These are phyloP conservation scores for Rubus parviflorus DNA, from an alignment of 306 rosid genomes.

Conservation along the genomic window DNA sequence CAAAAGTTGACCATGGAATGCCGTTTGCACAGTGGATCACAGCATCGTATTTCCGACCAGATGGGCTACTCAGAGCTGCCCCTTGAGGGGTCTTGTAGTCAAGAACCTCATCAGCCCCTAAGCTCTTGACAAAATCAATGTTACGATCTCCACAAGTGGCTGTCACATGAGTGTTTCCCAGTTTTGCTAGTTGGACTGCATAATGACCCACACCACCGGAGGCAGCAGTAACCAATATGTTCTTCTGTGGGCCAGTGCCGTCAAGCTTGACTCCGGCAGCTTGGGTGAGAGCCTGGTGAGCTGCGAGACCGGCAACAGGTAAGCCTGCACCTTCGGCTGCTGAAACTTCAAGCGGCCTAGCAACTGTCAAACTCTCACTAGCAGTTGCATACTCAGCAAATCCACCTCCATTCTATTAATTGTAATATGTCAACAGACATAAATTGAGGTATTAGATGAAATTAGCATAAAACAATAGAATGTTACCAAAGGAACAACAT, in stretches of 20 bases:
- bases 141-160: slow-evolving; percentile 89
- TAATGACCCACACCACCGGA: slow-evolving; percentile 89
- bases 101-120: slow-evolving; percentile 81
- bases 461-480: neutral
- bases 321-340: slow-evolving; percentile 60
- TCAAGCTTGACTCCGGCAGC: slow-evolving; percentile 53
- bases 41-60: slow-evolving; percentile 62
- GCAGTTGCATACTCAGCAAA: slow-evolving; percentile 62
- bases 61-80: slow-evolving; percentile 63
- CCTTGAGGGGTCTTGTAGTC: slow-evolving; percentile 82
- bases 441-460: neutral
- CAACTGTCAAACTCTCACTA: slow-evolving; percentile 46
- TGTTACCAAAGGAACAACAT: neutral
- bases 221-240: slow-evolving; percentile 77
- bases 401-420: slow-evolving; percentile 67
- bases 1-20: slow-evolving; percentile 69
- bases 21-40: slow-evolving; percentile 60
- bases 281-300: slow-evolving; percentile 60
- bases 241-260: slow-evolving; percentile 41
- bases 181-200: slow-evolving; percentile 81
- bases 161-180: slow-evolving; percentile 75
- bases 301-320: slow-evolving; percentile 67
- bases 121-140: slow-evolving; percentile 53
- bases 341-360: slow-evolving; percentile 49
- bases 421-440: neutral